Evolutionary conservation across 306 rosid genomes (phyloP), one percentile per base, ranked within the genome.

Genomic region (Vigna radiata): DNA sequence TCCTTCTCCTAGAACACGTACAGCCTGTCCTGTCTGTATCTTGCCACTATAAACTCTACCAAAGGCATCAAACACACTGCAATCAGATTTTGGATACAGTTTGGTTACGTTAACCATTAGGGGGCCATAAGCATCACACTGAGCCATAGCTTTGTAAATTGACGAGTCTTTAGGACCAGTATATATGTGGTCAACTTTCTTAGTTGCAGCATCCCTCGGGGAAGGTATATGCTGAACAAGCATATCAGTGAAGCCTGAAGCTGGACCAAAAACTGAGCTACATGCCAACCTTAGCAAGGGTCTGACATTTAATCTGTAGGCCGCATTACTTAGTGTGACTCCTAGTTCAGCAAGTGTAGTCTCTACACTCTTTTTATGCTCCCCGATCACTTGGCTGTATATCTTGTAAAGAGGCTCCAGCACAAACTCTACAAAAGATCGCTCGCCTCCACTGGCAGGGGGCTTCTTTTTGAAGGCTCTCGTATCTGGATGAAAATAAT

Each of bases 21-120:
- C 96, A 7, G 94, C 77, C 89, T 92, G 99, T 18, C 99, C 99
- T 25, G 99, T 95, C 85, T 84, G 97, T 77, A 95, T 88, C 86
- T 73, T 92, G 78, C 99, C 99, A 81, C 97, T 90, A 71, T 89
- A 92, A 68, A 95, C 97, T 86, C 99, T 89, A 85, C 97, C 97
- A 82, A 95, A 95, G 48, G 90, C 99, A 88, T 95, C 99, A 85
- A 95, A 95, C 80, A 95, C 97, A 67, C 97, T 95, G 78, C 99
- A 95, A 77, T 92, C 99, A 27, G 99, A 89, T 83, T 95, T 95
- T 62, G 99, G 99, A 84, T 95, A 95, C 81, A 92, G 75, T 73
- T 95, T 95, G 73, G 97, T 95, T 80, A 95, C 88, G 68, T 95
- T 95, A 41, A 95, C 97, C 96, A 92, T 95, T 49, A 95, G 67